phyloP scores from a whole-genome alignment of 225 moss, liverwort and hornwort genomes.

The Bryoerythrophyllum caledonicum region DNA sequence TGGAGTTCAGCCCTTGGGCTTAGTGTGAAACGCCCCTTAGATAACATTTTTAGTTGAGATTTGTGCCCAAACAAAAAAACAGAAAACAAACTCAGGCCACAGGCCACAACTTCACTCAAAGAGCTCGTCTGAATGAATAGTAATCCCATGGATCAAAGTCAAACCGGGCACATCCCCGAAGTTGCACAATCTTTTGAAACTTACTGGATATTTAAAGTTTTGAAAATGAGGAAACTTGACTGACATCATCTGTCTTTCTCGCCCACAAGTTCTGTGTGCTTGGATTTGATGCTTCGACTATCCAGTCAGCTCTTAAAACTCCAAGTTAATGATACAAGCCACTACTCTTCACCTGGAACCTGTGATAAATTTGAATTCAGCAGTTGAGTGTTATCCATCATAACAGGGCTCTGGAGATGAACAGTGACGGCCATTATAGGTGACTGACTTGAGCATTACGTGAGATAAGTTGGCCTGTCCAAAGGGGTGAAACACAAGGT shows the following conservation, averaged over 20 bases:
- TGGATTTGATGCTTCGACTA: neutral
- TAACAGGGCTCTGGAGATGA: neutral
- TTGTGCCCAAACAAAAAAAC: too few species aligned
- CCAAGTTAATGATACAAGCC: neutral
- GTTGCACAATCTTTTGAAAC: neutral
- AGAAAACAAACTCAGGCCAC: too few species aligned
- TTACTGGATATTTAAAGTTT: neutral
- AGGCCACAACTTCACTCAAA: neutral
- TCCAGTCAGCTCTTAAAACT: neutral
- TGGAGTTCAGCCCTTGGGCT: too few species aligned
- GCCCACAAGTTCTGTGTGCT: neutral
- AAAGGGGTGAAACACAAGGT: neutral
- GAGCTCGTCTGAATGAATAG: neutral
- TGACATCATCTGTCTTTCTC: neutral
- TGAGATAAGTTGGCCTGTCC: neutral
- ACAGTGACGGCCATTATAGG: neutral
- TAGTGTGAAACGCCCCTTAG: too few species aligned
- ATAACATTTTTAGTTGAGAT: too few species aligned
- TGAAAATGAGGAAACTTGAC: neutral
- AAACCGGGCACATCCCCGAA: neutral
- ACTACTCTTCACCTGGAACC: neutral
- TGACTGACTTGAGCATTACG: neutral
- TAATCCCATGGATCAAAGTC: neutral
- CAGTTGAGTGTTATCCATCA: neutral
- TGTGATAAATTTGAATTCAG: neutral